These are phyloP conservation scores for Uronychia setigera DNA, from an alignment of 73 alveolate genomes.

Conservation along the genomic window DNA sequence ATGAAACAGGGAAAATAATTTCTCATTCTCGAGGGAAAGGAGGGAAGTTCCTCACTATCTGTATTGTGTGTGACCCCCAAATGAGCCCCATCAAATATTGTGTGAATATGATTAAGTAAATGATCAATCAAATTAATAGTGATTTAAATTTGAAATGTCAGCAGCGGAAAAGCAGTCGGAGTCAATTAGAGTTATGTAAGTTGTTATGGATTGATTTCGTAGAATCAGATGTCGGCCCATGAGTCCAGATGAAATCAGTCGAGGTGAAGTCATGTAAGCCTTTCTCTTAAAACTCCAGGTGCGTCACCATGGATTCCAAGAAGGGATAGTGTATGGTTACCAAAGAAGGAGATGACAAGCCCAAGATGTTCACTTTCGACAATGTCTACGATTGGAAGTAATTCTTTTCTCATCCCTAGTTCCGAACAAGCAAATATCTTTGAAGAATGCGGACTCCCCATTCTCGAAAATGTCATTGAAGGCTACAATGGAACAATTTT, in stretches of 20 bases:
- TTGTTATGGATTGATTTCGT: neutral
- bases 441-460: slow-evolving; percentile 88
- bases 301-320: slow-evolving; percentile 77
- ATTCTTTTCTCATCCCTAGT: neutral
- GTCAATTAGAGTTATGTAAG: neutral
- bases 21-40: too few relatives aligned
- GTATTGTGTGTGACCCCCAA: too few relatives aligned
- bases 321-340: slow-evolving; percentile 89
- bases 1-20: too few relatives aligned
- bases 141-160: slow-evolving; percentile 15
- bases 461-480: slow-evolving; percentile 92
- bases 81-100: too few relatives aligned
- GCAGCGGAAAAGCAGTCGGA: slow-evolving; percentile 25
- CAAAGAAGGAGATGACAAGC: slow-evolving; percentile 77
- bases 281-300: neutral
- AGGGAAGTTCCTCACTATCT: too few relatives aligned
- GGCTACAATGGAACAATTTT: slow-evolving; percentile 98
- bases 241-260: neutral
- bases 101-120: too few relatives aligned
- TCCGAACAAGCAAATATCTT: slow-evolving; percentile 85
- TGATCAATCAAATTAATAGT: neutral
- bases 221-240: neutral
- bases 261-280: neutral
- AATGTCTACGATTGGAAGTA: slow-evolving; percentile 75
- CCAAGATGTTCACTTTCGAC: slow-evolving; percentile 92